Percentiles rank a stretch among this genome's conserved stretches.
These are phyloP conservation scores for Stipa capillata DNA, from an alignment of 176 grass and related monocot genomes.

Conservation along the genomic window DNA sequence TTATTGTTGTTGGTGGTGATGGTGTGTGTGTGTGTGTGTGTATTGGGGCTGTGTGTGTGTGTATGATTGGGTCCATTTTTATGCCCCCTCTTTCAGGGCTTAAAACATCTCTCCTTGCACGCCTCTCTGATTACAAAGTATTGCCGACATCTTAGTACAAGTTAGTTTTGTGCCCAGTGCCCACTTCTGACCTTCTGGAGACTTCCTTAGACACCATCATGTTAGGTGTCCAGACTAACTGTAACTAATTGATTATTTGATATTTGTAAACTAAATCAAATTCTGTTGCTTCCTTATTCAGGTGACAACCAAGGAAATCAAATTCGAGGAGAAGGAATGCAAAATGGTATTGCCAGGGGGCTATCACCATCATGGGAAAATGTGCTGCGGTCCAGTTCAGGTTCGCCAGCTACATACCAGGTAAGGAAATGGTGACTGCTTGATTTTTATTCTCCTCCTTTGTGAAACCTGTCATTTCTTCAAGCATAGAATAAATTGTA, in stretches of 20 bases:
- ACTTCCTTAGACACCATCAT: not conserved
- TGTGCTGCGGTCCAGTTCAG: constrained; percentile 58
- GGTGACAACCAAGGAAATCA: constrained; percentile 38
- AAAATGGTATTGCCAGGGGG: constrained; percentile 36
- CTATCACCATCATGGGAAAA: constrained; percentile 78
- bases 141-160: not conserved
- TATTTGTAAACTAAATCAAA: constrained; percentile 10
- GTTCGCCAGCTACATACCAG: constrained; percentile 39
- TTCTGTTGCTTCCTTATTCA: constrained; percentile 26
- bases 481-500: not conserved
- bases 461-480: not conserved
- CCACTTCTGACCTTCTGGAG: not conserved
- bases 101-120: not conserved
- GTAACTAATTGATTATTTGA: not conserved
- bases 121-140: not conserved
- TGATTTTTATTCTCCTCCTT: not conserved
- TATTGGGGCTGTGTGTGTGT: no score
- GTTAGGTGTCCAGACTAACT: not conserved
- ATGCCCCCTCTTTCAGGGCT: no score
- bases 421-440: constrained; percentile 16
- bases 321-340: constrained; percentile 30
- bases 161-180: not conserved
- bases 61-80: no score
- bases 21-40: no score
- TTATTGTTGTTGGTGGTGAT: no score